Conservation (phyloP, 2,329 filamentous ascomycete genomes). For the Sordariomycetes sp. region DNA sequence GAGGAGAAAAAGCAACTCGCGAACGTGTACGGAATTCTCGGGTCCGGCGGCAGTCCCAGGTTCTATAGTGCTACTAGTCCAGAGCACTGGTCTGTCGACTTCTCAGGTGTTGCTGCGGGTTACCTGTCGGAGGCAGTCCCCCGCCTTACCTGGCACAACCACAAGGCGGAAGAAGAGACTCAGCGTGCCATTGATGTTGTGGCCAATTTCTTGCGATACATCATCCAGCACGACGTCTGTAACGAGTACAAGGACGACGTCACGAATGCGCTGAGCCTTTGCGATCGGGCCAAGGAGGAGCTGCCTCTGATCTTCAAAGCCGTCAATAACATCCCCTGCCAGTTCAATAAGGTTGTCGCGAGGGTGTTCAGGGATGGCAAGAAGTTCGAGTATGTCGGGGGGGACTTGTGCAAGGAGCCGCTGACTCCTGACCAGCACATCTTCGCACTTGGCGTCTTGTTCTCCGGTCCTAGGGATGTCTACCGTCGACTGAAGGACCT, state of each 20-base stretch:
- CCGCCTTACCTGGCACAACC: slow-evolving; percentile 28
- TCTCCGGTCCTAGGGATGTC: background rate
- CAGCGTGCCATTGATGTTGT: slow-evolving; percentile 53
- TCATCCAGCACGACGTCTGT: slow-evolving; percentile 76
- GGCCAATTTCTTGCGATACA: slow-evolving; percentile 80
- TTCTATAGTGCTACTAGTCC: slow-evolving; percentile 40
- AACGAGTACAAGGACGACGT: slow-evolving; percentile 67
- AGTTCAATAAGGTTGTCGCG: slow-evolving; percentile 67
- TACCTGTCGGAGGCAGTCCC: slow-evolving; percentile 53
- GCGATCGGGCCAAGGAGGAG: slow-evolving; percentile 56
- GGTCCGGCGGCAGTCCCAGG: slow-evolving; percentile 20
- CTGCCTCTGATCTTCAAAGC: slow-evolving; percentile 48
- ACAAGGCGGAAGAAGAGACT: background rate
- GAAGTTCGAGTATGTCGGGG: background rate
- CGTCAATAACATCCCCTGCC: slow-evolving; percentile 51
- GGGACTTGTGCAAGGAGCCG: background rate
- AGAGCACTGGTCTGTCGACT: slow-evolving; percentile 69
- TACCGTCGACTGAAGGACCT: background rate
- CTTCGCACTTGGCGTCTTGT: background rate
- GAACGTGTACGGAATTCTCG: background rate
- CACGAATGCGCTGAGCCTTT: slow-evolving; percentile 52
- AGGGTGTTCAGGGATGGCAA: background rate
- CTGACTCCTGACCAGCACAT: background rate
- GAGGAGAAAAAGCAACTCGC: slow-evolving; percentile 11
- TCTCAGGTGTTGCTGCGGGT: slow-evolving; percentile 63